Evolutionary conservation across 2,329 filamentous ascomycete genomes (phyloP).

Genomic region (Camillea tinctor): DNA sequence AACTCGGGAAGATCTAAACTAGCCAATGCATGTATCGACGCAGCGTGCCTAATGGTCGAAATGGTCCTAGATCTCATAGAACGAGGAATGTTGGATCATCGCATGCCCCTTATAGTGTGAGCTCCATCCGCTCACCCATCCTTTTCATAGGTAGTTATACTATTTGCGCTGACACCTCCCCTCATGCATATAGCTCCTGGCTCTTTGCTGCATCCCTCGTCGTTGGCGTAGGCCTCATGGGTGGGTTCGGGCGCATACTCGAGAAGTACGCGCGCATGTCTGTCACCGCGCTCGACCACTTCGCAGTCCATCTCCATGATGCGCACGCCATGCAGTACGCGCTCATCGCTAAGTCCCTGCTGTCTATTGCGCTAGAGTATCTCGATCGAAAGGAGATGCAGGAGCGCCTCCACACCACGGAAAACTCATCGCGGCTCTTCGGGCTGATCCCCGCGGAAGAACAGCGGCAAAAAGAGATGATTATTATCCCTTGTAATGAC

Average conservation of each 20-base stretch:
- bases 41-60: constrained; percentile 53
- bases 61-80: constrained; percentile 45
- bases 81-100: constrained; percentile 40
- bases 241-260: constrained; percentile 50
- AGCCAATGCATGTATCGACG: constrained; percentile 55
- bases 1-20: constrained; percentile 47
- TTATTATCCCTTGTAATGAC: neutral
- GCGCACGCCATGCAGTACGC: constrained; percentile 53
- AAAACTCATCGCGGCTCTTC: constrained; percentile 52
- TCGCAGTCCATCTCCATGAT: constrained; percentile 41
- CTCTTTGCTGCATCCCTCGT: constrained; percentile 53
- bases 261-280: constrained; percentile 50
- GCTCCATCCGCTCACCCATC: constrained; percentile 21
- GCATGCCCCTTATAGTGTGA: constrained; percentile 51
- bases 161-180: neutral
- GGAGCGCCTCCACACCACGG: constrained; percentile 46
- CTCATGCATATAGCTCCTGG: constrained; percentile 45
- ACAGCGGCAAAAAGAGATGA: neutral
- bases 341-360: constrained; percentile 51
- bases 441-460: constrained; percentile 38
- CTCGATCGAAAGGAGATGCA: constrained; percentile 48
- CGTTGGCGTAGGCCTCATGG: constrained; percentile 49
- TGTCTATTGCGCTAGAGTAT: constrained; percentile 45
- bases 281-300: constrained; percentile 48
- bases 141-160: neutral